A percentile compares a stretch with the other conserved stretches of the same genome.
Evolutionary conservation across 306 rosid genomes (phyloP).

Genomic region (Phaseolus lunatus): DNA sequence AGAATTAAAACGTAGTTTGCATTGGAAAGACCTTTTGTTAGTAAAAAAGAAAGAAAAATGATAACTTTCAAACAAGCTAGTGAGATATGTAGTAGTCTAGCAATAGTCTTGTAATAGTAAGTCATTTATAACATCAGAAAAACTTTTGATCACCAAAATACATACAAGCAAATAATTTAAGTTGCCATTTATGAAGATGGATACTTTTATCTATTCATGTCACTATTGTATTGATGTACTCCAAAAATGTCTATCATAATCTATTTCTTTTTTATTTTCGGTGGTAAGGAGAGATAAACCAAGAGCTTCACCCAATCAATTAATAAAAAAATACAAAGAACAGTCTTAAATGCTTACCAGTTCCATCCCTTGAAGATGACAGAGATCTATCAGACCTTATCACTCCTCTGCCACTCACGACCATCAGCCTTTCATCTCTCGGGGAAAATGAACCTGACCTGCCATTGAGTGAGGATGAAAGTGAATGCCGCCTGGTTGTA

Average conservation of each 20-base stretch:
- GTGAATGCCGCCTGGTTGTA: conserved; percentile 61
- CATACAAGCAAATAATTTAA: neutral
- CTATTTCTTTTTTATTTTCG: neutral
- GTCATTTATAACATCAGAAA: neutral
- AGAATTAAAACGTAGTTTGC: neutral
- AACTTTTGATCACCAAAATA: neutral
- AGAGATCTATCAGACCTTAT: conserved; percentile 49
- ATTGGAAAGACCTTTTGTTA: neutral
- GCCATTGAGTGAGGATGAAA: conserved; percentile 51
- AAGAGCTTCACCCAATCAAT: conserved; percentile 3
- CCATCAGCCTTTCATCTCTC: conserved; percentile 45
- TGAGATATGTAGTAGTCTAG: conserved; percentile 18
- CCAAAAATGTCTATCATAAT: conserved; percentile 8
- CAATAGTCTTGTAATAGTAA: neutral
- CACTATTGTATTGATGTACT: conserved; percentile 16
- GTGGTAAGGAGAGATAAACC: neutral
- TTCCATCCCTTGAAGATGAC: conserved; percentile 57
- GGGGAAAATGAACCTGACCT: conserved; percentile 58
- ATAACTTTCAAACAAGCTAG: neutral
- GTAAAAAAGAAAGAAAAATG: neutral
- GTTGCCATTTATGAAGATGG: neutral
- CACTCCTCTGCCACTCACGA: conserved; percentile 51
- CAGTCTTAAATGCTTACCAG: conserved; percentile 48
- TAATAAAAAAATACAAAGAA: conserved; percentile 24
- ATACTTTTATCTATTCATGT: neutral